Percentiles rank a stretch among this genome's conserved stretches.
Evolutionary conservation across 768 basidiomycete genomes (phyloP).

Genomic region (Leucosporidium scottii): DNA sequence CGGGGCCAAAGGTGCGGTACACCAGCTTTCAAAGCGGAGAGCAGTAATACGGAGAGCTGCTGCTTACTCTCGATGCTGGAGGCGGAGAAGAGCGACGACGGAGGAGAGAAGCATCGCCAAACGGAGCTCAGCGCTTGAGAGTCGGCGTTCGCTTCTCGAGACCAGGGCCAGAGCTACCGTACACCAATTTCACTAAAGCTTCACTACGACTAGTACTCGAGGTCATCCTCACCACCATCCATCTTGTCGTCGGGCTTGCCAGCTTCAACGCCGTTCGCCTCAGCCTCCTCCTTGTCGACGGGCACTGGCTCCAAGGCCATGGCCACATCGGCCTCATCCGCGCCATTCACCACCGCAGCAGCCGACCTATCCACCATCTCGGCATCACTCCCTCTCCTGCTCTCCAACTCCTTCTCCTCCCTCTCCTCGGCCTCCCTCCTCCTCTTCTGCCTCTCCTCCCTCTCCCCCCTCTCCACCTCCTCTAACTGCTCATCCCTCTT

Average conservation of each 20-base stretch:
- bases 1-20: no score
- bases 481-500: neutral
- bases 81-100: no score
- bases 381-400: neutral
- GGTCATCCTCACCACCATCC: slow-evolving; percentile 2
- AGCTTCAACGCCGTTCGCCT: neutral
- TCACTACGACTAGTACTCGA: slow-evolving; percentile 1
- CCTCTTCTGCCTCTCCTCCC: slow-evolving; percentile 21
- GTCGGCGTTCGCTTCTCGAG: no score
- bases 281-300: no score
- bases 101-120: no score
- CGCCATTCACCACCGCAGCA: neutral
- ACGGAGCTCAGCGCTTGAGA: no score
- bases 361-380: neutral
- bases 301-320: no score
- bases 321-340: neutral
- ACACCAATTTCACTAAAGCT: neutral
- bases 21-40: no score
- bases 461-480: slow-evolving; percentile 6
- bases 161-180: no score
- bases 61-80: no score
- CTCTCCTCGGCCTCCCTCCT: slow-evolving; percentile 18
- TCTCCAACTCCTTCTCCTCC: neutral
- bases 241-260: neutral
- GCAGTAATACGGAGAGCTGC: no score